Evolutionary conservation across 768 basidiomycete genomes (phyloP).

Genomic region (Asterophora lycoperdoides): DNA sequence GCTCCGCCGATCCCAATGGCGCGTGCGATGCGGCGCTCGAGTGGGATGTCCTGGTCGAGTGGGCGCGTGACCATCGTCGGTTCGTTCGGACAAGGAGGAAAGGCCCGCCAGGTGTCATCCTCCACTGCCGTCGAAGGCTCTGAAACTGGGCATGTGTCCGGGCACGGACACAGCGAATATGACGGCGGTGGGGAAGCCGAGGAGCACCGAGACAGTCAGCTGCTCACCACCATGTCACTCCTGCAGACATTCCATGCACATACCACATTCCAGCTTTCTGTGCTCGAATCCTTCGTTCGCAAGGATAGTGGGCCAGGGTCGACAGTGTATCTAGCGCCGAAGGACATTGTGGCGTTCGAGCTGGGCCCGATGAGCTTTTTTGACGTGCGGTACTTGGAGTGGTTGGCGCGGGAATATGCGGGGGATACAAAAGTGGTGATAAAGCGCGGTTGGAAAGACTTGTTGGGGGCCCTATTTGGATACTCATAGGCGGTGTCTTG

Average conservation of each 20-base stretch:
- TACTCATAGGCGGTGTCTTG: too few relatives aligned
- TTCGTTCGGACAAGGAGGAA: constrained; percentile 18
- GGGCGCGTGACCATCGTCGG: constrained; percentile 31
- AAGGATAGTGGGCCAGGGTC: background rate
- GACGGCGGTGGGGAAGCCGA: constrained; percentile 17
- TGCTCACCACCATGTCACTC: constrained; percentile 51
- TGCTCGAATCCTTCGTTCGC: constrained; percentile 34
- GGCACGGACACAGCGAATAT: background rate
- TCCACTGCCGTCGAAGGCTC: constrained; percentile 12
- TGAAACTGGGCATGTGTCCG: background rate
- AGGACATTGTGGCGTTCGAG: constrained; percentile 64
- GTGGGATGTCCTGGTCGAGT: constrained; percentile 49
- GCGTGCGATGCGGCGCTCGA: constrained; percentile 34
- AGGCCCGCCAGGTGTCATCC: constrained; percentile 30
- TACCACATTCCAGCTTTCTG: constrained; percentile 53
- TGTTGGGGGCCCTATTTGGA: constrained; percentile 27
- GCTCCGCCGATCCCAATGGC: constrained; percentile 20
- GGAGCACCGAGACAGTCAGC: constrained; percentile 29
- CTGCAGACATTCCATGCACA: constrained; percentile 69
- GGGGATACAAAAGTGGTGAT: constrained; percentile 38
- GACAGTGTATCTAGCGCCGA: constrained; percentile 49
- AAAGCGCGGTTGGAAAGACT: constrained; percentile 47
- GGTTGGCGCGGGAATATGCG: constrained; percentile 67
- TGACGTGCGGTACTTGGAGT: constrained; percentile 75
- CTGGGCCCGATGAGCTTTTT: constrained; percentile 68